These are phyloP conservation scores for Ceratocystis smalleyi DNA, from an alignment of 2,329 filamentous ascomycete species.

Conservation along the genomic window DNA sequence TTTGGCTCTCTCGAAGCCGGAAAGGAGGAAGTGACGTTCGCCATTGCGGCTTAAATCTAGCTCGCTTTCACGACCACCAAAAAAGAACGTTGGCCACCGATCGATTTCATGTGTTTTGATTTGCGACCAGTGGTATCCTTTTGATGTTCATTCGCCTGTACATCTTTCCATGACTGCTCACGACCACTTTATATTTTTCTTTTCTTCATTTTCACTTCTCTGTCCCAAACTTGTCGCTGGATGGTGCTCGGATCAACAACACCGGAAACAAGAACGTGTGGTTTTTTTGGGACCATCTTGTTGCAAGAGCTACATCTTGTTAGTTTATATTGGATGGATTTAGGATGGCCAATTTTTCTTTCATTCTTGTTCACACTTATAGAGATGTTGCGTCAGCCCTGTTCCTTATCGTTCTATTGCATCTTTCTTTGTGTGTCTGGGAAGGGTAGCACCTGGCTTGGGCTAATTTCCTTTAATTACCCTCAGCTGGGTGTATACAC, in stretches of 20 bases:
- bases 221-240: not conserved
- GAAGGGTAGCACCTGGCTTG: not conserved
- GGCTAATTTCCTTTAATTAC: not conserved
- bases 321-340: not conserved
- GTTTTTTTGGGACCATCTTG: not conserved
- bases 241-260: not conserved
- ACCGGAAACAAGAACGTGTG: not conserved
- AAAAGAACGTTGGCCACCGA: not conserved
- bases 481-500: not conserved
- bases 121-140: not conserved
- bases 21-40: slow-evolving; percentile 31
- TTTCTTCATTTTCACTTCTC: slow-evolving; percentile 4
- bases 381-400: not conserved
- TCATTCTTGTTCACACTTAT: slow-evolving; percentile 1
- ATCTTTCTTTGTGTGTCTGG: not conserved
- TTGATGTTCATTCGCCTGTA: not conserved
- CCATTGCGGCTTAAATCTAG: slow-evolving; percentile 27
- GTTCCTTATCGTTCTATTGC: no score
- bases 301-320: not conserved
- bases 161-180: slow-evolving; percentile 10
- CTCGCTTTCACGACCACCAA: not conserved
- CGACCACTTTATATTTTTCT: slow-evolving; percentile 2
- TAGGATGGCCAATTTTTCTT: slow-evolving; percentile 2
- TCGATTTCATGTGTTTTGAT: not conserved
- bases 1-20: slow-evolving; percentile 32